Evolutionary conservation across 345 rosid species (phyloP), one percentile per base, ranked within the genome.

Genomic region (Populus tremula): DNA sequence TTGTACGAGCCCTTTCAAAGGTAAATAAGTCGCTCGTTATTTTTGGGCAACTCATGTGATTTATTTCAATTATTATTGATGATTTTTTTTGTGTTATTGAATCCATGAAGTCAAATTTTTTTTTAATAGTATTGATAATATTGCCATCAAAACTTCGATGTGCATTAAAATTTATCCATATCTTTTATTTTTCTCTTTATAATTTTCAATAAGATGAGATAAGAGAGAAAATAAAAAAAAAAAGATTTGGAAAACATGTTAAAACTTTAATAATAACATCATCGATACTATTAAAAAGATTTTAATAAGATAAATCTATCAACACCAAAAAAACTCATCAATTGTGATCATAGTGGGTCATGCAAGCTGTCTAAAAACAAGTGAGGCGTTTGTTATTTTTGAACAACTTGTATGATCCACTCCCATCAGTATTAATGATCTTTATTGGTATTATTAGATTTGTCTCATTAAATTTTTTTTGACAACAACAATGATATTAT

Each of bases 381-480:
- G 1, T 1, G 4, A 39, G 9, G 2, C 2, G 8, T 0, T 1
- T 0, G 2, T 39, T 0, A 8, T 1, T 0, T 39, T 33, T 4
- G 0, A 3, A 39, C 0, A 1, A 8, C 0, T 38, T 38, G 0
- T 38, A 2, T 38, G 9, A 6, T 6, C 1, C 0, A 38, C 1
- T 38, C 1, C 0, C 4, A 33, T 33, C 0, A 6, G 1, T 0
- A 1, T 38, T 1, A 0, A 7, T 38, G 0, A 38, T 38, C 2
- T 38, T 7, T 7, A 0, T 39, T 39, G 0, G 0, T 39, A 9
- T 39, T 39, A 6, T 8, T 39, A 0, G 2, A 39, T 39, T 8
- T 8, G 0, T 9, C 0, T 38, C 1, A 1, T 8, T 0, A 5
- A 38, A 0, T 0, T 39, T 39, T 39, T 39, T 39, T 1, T 8